phyloP scores from a whole-genome alignment of 306 rosid species.

The Prunus davidiana region DNA sequence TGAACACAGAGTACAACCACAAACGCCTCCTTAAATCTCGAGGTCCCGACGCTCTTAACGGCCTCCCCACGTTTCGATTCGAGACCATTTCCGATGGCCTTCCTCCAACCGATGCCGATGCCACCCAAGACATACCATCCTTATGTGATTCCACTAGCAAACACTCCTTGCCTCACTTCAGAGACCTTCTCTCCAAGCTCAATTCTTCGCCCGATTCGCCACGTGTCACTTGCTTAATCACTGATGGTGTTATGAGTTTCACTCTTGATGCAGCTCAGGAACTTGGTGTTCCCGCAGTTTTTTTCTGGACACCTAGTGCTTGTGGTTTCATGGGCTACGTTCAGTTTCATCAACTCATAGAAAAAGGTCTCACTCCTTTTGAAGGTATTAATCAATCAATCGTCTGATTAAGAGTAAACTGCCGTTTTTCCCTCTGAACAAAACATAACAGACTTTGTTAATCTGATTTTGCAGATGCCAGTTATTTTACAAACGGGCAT shows the following conservation, averaged over 20 bases:
- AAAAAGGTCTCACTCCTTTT: constrained; percentile 33
- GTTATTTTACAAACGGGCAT: constrained; percentile 48
- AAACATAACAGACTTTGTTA: not conserved
- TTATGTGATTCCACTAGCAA: constrained; percentile 29
- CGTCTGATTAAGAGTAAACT: too few relatives aligned
- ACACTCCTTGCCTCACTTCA: constrained; percentile 38
- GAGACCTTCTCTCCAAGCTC: constrained; percentile 20
- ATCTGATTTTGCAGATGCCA: constrained; percentile 35
- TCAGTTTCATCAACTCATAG: constrained; percentile 23
- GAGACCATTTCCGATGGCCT: constrained; percentile 51
- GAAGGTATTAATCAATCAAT: constrained; percentile 22
- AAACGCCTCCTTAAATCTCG: constrained; percentile 35
- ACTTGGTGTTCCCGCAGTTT: constrained; percentile 33
- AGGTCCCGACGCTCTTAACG: constrained; percentile 27
- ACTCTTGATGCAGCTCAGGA: constrained; percentile 17
- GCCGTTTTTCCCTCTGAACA: too few relatives aligned
- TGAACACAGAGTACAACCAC: constrained; percentile 43
- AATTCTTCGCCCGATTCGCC: not conserved
- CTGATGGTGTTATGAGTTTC: constrained; percentile 6
- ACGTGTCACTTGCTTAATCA: not conserved
- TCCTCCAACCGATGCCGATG: constrained; percentile 40
- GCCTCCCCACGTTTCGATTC: constrained; percentile 33
- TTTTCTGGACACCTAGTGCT: constrained; percentile 36
- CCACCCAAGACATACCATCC: constrained; percentile 42
- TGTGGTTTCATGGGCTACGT: constrained; percentile 37